Conservation (phyloP, 805 yeast genomes). For the Starmerella stellata region DNA sequence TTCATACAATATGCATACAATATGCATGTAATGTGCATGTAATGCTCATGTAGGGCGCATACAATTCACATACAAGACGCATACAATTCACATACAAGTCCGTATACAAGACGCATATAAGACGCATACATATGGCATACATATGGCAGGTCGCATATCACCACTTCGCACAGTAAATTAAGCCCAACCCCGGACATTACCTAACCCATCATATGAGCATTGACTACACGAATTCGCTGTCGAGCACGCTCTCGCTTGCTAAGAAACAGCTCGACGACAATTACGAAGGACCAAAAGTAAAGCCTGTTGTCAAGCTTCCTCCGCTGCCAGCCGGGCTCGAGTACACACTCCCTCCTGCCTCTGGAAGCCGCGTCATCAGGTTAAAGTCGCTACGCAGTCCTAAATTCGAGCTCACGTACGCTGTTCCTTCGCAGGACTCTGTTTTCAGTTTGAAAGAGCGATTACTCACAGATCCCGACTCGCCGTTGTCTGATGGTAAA, state of each 20-base stretch:
- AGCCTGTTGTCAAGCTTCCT: constrained; percentile 4
- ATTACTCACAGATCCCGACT: constrained; percentile 18
- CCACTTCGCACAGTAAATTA: no score
- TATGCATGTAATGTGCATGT: no score
- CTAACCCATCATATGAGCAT: no score
- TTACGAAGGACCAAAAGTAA: constrained; percentile 4
- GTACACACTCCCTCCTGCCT: constrained; percentile 1
- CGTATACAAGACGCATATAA: no score
- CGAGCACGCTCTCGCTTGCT: constrained; percentile 8
- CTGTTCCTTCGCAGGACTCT: constrained; percentile 14
- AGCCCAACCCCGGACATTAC: no score
- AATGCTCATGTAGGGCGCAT: no score
- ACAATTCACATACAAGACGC: no score
- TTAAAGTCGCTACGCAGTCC: constrained; percentile 62
- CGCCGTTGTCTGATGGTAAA: constrained; percentile 13
- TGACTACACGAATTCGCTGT: background rate
- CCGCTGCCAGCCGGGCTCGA: constrained; percentile 8
- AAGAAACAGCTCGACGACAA: constrained; percentile 8
- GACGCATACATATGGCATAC: no score
- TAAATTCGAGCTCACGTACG: constrained; percentile 31
- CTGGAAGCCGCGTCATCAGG: constrained; percentile 17
- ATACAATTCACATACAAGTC: no score
- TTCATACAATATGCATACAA: no score
- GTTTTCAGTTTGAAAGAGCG: constrained; percentile 20
- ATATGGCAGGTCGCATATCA: no score